Evolutionary conservation across 129 eudicot genomes (phyloP).

Genomic region (Centrapalus pauciflorus): DNA sequence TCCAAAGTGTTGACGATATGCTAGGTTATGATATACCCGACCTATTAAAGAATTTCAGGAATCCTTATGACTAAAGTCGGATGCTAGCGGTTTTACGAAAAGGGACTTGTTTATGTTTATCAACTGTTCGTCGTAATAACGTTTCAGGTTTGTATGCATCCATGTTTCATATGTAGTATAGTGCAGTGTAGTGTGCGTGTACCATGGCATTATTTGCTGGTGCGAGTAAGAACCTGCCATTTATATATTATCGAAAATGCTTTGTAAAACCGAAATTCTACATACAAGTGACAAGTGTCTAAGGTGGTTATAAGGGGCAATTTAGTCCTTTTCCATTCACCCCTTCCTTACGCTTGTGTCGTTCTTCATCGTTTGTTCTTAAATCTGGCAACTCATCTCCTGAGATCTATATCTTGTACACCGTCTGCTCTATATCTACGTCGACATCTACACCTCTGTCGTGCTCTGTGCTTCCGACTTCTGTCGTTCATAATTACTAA

Average conservation of each 20-base stretch:
- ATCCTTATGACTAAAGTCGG: conserved; percentile 59
- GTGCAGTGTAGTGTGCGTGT: conserved; percentile 11
- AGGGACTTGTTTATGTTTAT: background rate
- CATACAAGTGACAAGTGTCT: background rate
- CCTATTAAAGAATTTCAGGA: conserved; percentile 75
- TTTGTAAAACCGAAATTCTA: background rate
- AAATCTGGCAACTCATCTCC: too few species aligned
- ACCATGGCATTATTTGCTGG: conserved; percentile 5
- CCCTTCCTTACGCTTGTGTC: too few species aligned
- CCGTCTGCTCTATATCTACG: too few species aligned
- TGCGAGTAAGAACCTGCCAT: background rate
- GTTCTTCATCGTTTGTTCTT: too few species aligned
- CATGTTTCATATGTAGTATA: background rate
- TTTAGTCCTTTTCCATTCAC: too few species aligned
- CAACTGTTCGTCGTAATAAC: background rate
- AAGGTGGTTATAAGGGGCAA: too few species aligned
- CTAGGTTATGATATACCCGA: conserved; percentile 85
- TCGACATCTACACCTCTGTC: too few species aligned
- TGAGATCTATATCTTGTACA: too few species aligned
- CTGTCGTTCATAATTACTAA: too few species aligned
- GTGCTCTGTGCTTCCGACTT: too few species aligned
- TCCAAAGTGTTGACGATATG: conserved; percentile 91
- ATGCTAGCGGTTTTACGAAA: background rate
- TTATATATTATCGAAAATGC: background rate
- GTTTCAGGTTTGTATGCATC: conserved; percentile 8